phyloP scores from a whole-genome alignment of 306 rosid genomes.

The Ammopiptanthus mongolicus region DNA sequence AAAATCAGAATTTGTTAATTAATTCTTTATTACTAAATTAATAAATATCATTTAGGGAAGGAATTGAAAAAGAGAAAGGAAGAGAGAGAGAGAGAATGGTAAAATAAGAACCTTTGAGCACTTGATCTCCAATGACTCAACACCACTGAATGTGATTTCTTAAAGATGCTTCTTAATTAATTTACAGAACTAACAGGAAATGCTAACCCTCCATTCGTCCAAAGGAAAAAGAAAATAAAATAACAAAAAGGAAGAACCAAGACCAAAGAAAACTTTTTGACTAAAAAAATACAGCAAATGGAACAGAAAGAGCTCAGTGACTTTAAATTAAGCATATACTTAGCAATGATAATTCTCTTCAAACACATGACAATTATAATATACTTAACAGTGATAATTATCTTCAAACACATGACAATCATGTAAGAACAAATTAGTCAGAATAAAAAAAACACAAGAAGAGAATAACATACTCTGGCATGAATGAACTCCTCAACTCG shows the following conservation, averaged over 20 bases:
- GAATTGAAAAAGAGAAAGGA: neutral
- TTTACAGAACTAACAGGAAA: neutral
- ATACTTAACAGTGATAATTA: neutral
- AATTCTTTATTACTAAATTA: neutral
- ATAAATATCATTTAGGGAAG: neutral
- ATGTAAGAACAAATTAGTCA: neutral
- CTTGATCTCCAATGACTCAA: neutral
- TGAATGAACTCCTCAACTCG: slow-evolving; percentile 79
- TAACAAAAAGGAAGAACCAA: neutral
- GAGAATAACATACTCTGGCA: slow-evolving; percentile 51
- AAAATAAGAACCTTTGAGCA: neutral
- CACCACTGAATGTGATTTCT: neutral
- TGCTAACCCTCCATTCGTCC: neutral
- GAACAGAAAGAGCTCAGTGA: neutral
- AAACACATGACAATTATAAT: neutral
- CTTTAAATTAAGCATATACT: neutral
- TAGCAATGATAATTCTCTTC: neutral
- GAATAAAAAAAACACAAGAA: neutral
- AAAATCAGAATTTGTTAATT: neutral
- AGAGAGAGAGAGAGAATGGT: neutral
- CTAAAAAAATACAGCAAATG: neutral
- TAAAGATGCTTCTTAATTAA: neutral
- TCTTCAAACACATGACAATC: neutral
- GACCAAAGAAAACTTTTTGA: neutral
- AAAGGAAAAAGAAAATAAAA: neutral